Conservation (phyloP, 768 basidiomycete genomes). For the Gymnopilus dilepis region DNA sequence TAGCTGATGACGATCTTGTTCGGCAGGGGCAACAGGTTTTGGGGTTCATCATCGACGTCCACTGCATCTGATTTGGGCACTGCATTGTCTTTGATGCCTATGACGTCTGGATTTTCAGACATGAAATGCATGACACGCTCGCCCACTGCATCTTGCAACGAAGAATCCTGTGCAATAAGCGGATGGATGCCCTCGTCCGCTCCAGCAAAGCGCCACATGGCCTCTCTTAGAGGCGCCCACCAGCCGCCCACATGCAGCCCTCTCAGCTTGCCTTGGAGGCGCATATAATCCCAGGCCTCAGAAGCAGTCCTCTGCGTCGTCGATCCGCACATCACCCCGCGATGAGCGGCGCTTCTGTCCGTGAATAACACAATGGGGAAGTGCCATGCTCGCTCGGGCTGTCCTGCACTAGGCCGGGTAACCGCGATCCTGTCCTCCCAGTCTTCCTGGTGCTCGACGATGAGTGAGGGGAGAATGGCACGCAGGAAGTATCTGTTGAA, state of each 20-base stretch:
- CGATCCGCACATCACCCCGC: slow-evolving; percentile 65
- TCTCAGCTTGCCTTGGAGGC: slow-evolving; percentile 34
- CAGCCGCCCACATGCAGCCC: slow-evolving; percentile 59
- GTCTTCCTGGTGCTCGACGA: slow-evolving; percentile 71
- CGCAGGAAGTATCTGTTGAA: slow-evolving; percentile 82
- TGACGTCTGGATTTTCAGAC: slow-evolving; percentile 19
- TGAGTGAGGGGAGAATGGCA: slow-evolving; percentile 71
- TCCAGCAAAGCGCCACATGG: slow-evolving; percentile 72
- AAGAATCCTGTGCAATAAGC: not conserved
- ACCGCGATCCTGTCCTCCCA: slow-evolving; percentile 66
- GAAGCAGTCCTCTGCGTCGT: slow-evolving; percentile 76
- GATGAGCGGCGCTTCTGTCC: slow-evolving; percentile 79
- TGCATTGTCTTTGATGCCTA: slow-evolving; percentile 11
- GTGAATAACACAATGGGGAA: slow-evolving; percentile 73
- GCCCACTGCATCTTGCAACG: not conserved
- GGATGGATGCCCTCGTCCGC: slow-evolving; percentile 23
- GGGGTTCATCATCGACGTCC: slow-evolving; percentile 29
- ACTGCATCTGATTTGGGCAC: slow-evolving; percentile 12
- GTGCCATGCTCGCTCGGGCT: slow-evolving; percentile 59
- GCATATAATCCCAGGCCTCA: slow-evolving; percentile 65
- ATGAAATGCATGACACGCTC: slow-evolving; percentile 12
- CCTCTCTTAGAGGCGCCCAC: slow-evolving; percentile 79
- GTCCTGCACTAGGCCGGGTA: slow-evolving; percentile 29
- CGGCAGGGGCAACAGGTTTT: slow-evolving; percentile 44
- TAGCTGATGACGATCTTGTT: slow-evolving; percentile 71